phyloP scores from a whole-genome alignment of 345 rosid genomes.

The Boechera stricta region DNA sequence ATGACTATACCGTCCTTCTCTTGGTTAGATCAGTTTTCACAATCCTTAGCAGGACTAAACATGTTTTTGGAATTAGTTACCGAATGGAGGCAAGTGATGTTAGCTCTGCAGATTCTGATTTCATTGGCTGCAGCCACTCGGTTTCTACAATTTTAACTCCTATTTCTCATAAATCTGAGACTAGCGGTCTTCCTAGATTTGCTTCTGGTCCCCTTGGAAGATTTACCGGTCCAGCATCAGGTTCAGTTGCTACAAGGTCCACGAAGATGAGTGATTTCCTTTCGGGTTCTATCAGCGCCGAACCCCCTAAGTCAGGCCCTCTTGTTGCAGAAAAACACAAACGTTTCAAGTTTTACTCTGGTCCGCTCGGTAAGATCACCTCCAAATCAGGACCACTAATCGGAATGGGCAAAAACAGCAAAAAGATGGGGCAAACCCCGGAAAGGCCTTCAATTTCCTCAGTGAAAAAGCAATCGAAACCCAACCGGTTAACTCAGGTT shows the following conservation, averaged over 20 bases:
- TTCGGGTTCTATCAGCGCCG: slow-evolving; percentile 78
- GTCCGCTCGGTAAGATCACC: slow-evolving; percentile 60
- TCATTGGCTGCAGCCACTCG: slow-evolving; percentile 65
- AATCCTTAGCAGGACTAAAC: slow-evolving; percentile 62
- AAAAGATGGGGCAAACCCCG: slow-evolving; percentile 62
- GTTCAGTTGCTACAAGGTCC: slow-evolving; percentile 51
- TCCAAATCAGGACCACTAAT: slow-evolving; percentile 67
- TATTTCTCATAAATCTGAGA: slow-evolving; percentile 59
- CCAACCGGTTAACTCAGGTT: slow-evolving; percentile 67
- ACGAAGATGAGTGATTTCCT: slow-evolving; percentile 60
- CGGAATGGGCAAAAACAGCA: slow-evolving; percentile 55
- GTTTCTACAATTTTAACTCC: slow-evolving; percentile 69
- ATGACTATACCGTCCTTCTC: slow-evolving; percentile 73
- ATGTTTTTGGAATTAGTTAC: slow-evolving; percentile 68
- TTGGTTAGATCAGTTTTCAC: slow-evolving; percentile 86
- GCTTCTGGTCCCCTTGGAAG: slow-evolving; percentile 81
- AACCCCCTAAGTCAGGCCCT: slow-evolving; percentile 59
- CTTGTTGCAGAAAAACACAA: slow-evolving; percentile 49
- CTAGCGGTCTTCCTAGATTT: slow-evolving; percentile 60
- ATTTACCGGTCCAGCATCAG: slow-evolving; percentile 58
- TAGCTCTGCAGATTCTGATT: slow-evolving; percentile 56
- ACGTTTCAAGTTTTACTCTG: slow-evolving; percentile 63
- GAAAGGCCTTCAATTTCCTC: slow-evolving; percentile 48
- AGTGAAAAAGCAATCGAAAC: slow-evolving; percentile 57
- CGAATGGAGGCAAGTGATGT: slow-evolving; percentile 51